Evolutionary conservation across 176 grass and related monocot species (phyloP), one percentile per base, ranked within the genome.

Genomic region (Secale cereale): DNA sequence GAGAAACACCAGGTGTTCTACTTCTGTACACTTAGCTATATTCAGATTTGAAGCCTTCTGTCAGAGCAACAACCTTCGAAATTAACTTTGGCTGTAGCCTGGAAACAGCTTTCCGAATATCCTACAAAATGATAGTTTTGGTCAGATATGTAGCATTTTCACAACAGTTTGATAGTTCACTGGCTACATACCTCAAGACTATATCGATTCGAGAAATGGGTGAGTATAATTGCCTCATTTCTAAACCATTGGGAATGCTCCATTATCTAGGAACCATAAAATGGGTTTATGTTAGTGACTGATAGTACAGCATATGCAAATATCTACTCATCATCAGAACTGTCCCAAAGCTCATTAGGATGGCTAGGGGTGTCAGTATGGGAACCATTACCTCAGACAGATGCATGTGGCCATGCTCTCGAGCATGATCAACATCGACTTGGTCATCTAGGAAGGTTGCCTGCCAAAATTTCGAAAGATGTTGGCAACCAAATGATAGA

Each of bases 171-270:
- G 17, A 82, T 48, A 78, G 52, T 76, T 73, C 11, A 70, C 32
- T 74, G 14, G 33, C 61, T 63, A 87, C 54, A 80, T 86, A 96
- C 97, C 91, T 99, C 91, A 60, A 96, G 77, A 62, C 76, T 94
- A 82, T 95, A 99, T 66, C 97, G 85, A 57, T 94, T 92, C 31
- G 97, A 99, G 46, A 99, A 99, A 86, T 99, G 93, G 10, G 91
- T 96, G 62, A 99, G 88, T 84, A 99, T 39, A 32, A 99, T 92
- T 17, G 88, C 77, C 72, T 94, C 85, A 45, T 98, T 98, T 69
- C 91, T 85, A 50, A 98, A 99, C 93, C 97, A 99, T 63, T 96
- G 86, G 7, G 93, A 89, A 84, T 96, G 73, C 69, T 98, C 97
- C 88, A 96, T 91, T 83, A 96, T 92, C 93, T 98, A 85, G 2